A percentile compares a stretch with the other conserved stretches of the same genome.
Evolutionary conservation across 495 filamentous ascomycete species (phyloP).

Genomic region (Aspergillus taichungensis): DNA sequence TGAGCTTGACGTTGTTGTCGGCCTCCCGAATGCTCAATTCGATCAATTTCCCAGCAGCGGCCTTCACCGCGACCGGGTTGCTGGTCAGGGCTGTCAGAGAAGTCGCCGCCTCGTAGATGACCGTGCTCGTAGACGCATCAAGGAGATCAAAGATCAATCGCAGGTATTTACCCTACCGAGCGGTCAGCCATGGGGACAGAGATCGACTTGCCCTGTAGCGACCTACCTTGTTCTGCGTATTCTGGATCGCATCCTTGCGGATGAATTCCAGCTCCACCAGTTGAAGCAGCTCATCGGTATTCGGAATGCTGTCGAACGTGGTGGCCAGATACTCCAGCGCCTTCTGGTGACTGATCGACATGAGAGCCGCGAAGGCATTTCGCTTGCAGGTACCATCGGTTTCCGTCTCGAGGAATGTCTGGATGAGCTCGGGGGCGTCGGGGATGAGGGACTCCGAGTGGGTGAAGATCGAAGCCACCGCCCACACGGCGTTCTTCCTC

Average conservation of each 20-base stretch:
- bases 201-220: background rate
- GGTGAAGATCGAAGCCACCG: constrained; percentile 83
- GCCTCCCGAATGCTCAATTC: constrained; percentile 95
- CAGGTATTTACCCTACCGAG: constrained; percentile 68
- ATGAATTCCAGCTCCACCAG: constrained; percentile 95
- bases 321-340: constrained; percentile 80
- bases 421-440: constrained; percentile 88
- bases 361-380: constrained; percentile 90
- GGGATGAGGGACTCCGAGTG: constrained; percentile 90
- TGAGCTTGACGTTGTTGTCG: constrained; percentile 98
- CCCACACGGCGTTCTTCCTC: constrained; percentile 94
- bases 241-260: constrained; percentile 91
- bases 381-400: constrained; percentile 95
- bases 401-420: constrained; percentile 82
- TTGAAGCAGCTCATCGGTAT: constrained; percentile 89
- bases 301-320: constrained; percentile 91
- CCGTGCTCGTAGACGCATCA: constrained; percentile 85
- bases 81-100: constrained; percentile 89
- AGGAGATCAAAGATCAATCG: constrained; percentile 94
- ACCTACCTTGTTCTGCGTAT: constrained; percentile 81
- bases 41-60: constrained; percentile 90
- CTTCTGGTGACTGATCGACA: constrained; percentile 86
- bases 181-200: constrained; percentile 16
- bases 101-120: constrained; percentile 97
- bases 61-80: constrained; percentile 97